These are phyloP conservation scores for Coemansia sp. DNA, from an alignment of 192 early-diverging fungal genomes.

Conservation along the genomic window DNA sequence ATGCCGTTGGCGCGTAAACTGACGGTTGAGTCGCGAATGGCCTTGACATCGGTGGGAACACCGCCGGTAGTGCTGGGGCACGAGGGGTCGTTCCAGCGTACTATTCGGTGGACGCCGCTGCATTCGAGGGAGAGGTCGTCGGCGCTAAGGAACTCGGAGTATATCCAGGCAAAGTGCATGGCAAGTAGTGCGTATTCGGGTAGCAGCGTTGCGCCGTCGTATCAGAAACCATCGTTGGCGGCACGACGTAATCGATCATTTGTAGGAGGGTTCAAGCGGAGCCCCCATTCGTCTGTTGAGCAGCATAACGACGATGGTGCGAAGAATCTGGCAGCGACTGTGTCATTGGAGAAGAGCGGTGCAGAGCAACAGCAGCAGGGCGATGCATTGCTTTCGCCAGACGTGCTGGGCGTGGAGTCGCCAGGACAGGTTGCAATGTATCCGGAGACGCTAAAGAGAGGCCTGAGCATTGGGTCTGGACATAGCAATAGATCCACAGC, in stretches of 20 bases:
- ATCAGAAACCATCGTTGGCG: neutral
- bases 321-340: neutral
- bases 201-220: neutral
- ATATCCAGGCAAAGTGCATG: neutral
- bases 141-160: neutral
- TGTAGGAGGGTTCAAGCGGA: neutral
- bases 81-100: slow-evolving; percentile 2
- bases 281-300: neutral
- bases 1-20: neutral
- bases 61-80: neutral
- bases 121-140: slow-evolving; percentile 2
- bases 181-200: neutral
- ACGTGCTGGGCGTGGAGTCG: slow-evolving; percentile 8
- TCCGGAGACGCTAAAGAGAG: slow-evolving; percentile 9
- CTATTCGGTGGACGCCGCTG: slow-evolving; percentile 16
- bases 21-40: neutral
- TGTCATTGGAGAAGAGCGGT: neutral
- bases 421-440: slow-evolving; percentile 34
- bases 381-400: slow-evolving; percentile 17
- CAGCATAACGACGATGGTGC: neutral
- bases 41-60: neutral
- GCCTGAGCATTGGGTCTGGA: neutral
- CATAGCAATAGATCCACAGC: neutral
- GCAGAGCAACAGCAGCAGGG: neutral
- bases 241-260: neutral